These are phyloP conservation scores for Triangularia setosa DNA, from an alignment of 2,329 filamentous ascomycete species.

Conservation along the genomic window DNA sequence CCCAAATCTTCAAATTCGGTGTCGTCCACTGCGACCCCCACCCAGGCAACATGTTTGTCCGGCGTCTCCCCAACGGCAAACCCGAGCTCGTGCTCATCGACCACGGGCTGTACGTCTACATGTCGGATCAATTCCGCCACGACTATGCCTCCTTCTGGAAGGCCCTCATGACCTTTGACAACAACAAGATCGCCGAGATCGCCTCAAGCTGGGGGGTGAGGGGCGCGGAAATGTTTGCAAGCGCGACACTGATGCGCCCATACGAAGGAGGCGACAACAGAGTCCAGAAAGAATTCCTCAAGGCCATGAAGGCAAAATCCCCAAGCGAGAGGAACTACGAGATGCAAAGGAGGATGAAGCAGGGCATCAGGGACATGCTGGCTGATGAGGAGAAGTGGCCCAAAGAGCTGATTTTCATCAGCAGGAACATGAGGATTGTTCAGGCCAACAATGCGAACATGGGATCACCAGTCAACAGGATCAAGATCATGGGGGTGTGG, in stretches of 20 bases:
- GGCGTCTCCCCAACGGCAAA: slow-evolving; percentile 74
- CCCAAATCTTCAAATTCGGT: slow-evolving; percentile 97
- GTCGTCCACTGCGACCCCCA: slow-evolving; percentile 95
- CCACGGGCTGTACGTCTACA: slow-evolving; percentile 92
- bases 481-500: slow-evolving; percentile 93
- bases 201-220: slow-evolving; percentile 82
- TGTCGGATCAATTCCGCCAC: slow-evolving; percentile 76
- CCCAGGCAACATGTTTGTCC: slow-evolving; percentile 94
- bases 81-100: slow-evolving; percentile 94
- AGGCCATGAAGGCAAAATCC: slow-evolving; percentile 56
- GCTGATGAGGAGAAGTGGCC: slow-evolving; percentile 86
- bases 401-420: slow-evolving; percentile 87
- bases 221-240: slow-evolving; percentile 86
- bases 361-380: slow-evolving; percentile 64
- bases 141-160: slow-evolving; percentile 94
- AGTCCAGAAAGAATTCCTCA: slow-evolving; percentile 62
- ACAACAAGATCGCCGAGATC: slow-evolving; percentile 68
- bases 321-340: slow-evolving; percentile 75
- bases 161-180: slow-evolving; percentile 88
- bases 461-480: slow-evolving; percentile 81
- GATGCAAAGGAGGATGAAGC: slow-evolving; percentile 82
- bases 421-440: slow-evolving; percentile 86
- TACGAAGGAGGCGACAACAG: slow-evolving; percentile 79
- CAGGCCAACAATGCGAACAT: slow-evolving; percentile 91
- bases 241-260: slow-evolving; percentile 81